Evolutionary conservation across 495 filamentous ascomycete species (phyloP).

Genomic region (Zalerion maritima): DNA sequence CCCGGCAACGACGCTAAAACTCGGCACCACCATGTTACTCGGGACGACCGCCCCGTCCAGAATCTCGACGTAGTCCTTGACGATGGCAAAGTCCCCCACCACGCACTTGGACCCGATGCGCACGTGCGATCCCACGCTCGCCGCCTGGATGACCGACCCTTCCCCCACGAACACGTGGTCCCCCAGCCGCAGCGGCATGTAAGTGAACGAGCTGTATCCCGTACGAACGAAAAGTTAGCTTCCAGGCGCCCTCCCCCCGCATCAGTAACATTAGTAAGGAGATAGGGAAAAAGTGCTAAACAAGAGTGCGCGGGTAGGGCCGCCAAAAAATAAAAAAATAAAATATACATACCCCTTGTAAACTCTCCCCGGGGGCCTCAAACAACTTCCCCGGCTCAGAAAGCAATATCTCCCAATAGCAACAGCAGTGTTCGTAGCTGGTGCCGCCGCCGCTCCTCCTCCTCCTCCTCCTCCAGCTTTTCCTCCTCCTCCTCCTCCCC

Average conservation of each 20-base stretch:
- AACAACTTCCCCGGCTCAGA: constrained; percentile 52
- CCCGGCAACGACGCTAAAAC: constrained; percentile 73
- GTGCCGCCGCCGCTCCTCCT: too few relatives aligned
- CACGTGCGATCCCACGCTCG: constrained; percentile 66
- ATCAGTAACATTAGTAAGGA: background rate
- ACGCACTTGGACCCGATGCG: constrained; percentile 60
- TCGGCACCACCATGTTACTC: constrained; percentile 78
- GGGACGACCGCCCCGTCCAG: constrained; percentile 73
- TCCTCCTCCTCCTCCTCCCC: too few relatives aligned
- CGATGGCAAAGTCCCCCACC: constrained; percentile 69
- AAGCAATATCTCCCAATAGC: constrained; percentile 81
- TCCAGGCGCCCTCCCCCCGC: too few relatives aligned
- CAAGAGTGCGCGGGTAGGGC: background rate
- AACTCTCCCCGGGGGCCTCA: constrained; percentile 64
- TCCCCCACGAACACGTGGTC: constrained; percentile 83
- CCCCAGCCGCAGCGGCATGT: constrained; percentile 77
- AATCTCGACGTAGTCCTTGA: constrained; percentile 80
- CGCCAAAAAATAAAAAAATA: too few relatives aligned
- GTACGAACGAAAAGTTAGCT: constrained; percentile 1
- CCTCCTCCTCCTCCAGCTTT: too few relatives aligned
- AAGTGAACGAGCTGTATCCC: constrained; percentile 40
- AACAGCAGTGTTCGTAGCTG: constrained; percentile 50
- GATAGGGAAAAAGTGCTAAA: background rate
- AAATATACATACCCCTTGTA: constrained; percentile 40
- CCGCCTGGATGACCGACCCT: constrained; percentile 59